Conservation (phyloP, 768 basidiomycete species). For the Boletus rubropictus region DNA sequence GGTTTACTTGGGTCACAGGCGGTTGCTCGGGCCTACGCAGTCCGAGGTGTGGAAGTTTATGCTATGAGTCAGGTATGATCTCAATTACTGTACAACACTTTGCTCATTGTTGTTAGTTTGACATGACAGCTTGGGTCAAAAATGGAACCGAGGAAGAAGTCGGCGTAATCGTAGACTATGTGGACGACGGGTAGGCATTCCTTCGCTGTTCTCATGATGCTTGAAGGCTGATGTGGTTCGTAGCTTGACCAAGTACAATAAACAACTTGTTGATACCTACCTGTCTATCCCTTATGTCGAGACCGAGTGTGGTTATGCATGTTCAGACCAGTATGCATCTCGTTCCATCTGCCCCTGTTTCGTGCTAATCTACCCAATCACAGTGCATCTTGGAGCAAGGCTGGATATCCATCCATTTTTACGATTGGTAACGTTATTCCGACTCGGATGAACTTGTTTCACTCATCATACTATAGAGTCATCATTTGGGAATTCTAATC, state of each 20-base stretch:
- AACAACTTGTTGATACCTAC: conserved; percentile 65
- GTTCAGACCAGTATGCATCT: conserved; percentile 78
- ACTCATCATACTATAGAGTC: conserved; percentile 41
- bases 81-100: background rate
- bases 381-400: conserved; percentile 78
- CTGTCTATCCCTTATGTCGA: conserved; percentile 75
- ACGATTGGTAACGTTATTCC: conserved; percentile 47
- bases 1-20: conserved; percentile 89
- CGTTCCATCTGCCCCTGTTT: conserved; percentile 13
- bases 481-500: conserved; percentile 69
- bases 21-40: conserved; percentile 69
- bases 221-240: conserved; percentile 6
- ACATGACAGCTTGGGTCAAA: conserved; percentile 96
- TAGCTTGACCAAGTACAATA: conserved; percentile 79
- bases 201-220: conserved; percentile 16
- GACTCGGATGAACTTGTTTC: background rate
- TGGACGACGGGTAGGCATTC: conserved; percentile 51
- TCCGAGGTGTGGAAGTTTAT: conserved; percentile 17
- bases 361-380: conserved; percentile 14
- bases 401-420: conserved; percentile 80
- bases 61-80: conserved; percentile 30
- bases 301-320: conserved; percentile 91
- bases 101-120: conserved; percentile 53
- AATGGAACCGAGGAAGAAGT: conserved; percentile 70
- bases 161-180: conserved; percentile 80